These are phyloP conservation scores for Gnomoniopsis smithogilvyi DNA, from an alignment of 2,329 filamentous ascomycete genomes.

Conservation along the genomic window DNA sequence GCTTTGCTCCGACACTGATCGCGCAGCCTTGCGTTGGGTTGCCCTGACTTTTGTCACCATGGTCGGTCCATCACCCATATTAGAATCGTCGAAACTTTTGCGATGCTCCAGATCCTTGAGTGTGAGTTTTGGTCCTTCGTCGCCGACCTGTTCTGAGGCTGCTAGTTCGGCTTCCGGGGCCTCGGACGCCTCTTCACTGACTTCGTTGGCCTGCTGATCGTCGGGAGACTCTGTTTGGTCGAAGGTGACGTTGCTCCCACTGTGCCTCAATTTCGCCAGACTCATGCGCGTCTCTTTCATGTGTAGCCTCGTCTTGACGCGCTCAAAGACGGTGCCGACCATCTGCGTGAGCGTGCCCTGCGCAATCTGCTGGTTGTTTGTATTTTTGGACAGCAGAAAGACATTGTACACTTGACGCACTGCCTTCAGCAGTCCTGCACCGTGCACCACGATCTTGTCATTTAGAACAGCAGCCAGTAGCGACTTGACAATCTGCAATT, in stretches of 20 bases:
- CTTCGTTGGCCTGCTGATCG: slow-evolving; percentile 32
- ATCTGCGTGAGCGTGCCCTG: slow-evolving; percentile 97
- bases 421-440: slow-evolving; percentile 90
- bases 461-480: slow-evolving; percentile 92
- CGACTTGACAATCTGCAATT: slow-evolving; percentile 98
- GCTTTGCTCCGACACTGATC: slow-evolving; percentile 52
- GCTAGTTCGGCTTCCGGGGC: slow-evolving; percentile 27
- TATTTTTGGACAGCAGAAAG: slow-evolving; percentile 91
- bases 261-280: slow-evolving; percentile 48
- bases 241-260: slow-evolving; percentile 50
- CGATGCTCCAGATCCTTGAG: slow-evolving; percentile 65
- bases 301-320: slow-evolving; percentile 81
- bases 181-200: slow-evolving; percentile 35
- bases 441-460: slow-evolving; percentile 98
- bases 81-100: slow-evolving; percentile 67
- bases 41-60: slow-evolving; percentile 61
- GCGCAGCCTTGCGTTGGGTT: slow-evolving; percentile 37
- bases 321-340: slow-evolving; percentile 96
- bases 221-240: slow-evolving; percentile 41
- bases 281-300: slow-evolving; percentile 78
- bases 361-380: slow-evolving; percentile 92
- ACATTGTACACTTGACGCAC: slow-evolving; percentile 99
- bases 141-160: slow-evolving; percentile 27
- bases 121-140: slow-evolving; percentile 54
- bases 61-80: slow-evolving; percentile 63